These are phyloP conservation scores for Gossypium lobatum DNA, from an alignment of 441 rosid genomes.

Conservation along the genomic window DNA sequence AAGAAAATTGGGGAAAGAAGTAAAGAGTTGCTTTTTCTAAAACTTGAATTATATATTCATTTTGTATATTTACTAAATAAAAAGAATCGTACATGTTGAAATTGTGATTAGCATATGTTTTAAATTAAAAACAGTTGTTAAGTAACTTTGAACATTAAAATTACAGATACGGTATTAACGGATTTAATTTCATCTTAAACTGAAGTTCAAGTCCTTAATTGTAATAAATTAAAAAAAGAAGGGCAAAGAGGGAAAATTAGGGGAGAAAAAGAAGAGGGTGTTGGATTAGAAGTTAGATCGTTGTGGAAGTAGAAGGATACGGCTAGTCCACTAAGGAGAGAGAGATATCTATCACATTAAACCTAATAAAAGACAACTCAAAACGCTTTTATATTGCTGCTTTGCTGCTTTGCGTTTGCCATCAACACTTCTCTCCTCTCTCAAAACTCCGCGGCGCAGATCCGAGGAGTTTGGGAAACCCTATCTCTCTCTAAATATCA, in stretches of 20 bases:
- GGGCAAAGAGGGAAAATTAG: neutral
- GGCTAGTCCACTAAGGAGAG: neutral
- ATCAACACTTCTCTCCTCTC: neutral
- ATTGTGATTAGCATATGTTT: no score
- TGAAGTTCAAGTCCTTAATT: neutral
- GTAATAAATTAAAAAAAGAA: neutral
- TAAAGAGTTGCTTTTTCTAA: no score
- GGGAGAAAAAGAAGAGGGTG: neutral
- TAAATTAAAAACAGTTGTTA: no score
- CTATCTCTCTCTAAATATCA: conserved; percentile 11
- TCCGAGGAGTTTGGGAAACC: conserved; percentile 79
- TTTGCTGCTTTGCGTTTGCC: neutral
- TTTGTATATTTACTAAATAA: no score
- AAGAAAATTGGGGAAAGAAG: no score
- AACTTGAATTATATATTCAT: no score
- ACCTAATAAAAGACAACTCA: neutral
- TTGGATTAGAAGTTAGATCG: no score
- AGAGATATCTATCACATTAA: neutral
- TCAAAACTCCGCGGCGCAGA: conserved; percentile 74
- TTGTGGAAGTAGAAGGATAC: no score
- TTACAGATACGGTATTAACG: no score
- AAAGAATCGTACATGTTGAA: no score
- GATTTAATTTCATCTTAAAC: no score
- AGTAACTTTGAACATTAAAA: no score
- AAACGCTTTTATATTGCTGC: neutral